Percentiles rank a stretch among this genome's conserved stretches.
Conservation (phyloP, 441 rosid species). For the Syzygium syzygioides region DNA sequence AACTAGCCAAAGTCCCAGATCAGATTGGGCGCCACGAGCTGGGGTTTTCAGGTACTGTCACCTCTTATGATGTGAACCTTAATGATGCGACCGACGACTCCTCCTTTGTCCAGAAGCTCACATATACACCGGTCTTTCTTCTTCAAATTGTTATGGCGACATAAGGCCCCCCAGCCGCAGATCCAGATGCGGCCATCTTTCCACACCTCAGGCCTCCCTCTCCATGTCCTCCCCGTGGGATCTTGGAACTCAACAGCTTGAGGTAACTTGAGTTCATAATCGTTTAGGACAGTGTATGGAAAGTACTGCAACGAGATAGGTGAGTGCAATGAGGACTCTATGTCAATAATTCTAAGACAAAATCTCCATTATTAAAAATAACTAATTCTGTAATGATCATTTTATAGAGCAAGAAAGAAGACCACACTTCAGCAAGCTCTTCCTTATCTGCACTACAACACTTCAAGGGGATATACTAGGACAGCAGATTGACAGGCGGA, state of each 20-base stretch:
- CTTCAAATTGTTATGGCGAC: background rate
- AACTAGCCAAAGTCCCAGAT: background rate
- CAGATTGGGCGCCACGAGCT: background rate
- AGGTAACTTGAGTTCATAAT: background rate
- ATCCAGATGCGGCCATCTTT: background rate
- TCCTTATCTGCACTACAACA: too few relatives aligned
- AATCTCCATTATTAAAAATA: background rate
- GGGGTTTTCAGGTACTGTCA: background rate
- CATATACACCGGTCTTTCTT: background rate
- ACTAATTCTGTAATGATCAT: background rate
- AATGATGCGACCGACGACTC: background rate
- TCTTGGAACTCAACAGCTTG: background rate
- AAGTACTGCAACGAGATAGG: background rate
- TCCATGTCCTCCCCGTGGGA: background rate
- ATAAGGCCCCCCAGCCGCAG: background rate
- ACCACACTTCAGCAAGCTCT: too few relatives aligned
- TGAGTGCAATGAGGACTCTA: background rate
- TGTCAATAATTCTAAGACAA: background rate
- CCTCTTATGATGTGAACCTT: background rate
- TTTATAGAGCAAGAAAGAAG: background rate
- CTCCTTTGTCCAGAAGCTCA: background rate
- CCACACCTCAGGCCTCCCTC: background rate
- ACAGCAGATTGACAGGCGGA: background rate
- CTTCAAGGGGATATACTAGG: too few relatives aligned
- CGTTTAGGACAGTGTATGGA: background rate